A percentile compares a stretch with the other conserved stretches of the same genome.
These are phyloP conservation scores for Vigna radiata DNA, from an alignment of 306 rosid genomes.

Conservation along the genomic window DNA sequence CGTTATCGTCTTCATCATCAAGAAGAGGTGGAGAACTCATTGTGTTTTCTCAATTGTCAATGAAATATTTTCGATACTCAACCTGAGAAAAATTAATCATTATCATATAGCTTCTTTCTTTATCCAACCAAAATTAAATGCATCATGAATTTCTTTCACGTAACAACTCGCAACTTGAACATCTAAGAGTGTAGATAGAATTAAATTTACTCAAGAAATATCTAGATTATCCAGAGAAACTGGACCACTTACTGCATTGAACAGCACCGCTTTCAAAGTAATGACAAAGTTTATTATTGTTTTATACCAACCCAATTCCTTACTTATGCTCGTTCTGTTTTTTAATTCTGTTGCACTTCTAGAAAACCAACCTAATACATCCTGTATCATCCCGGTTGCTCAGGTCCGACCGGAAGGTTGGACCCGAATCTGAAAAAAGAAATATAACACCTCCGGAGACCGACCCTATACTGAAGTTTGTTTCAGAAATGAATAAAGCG, in stretches of 20 bases:
- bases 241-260: background rate
- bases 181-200: background rate
- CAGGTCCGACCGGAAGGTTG: too few species aligned
- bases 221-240: background rate
- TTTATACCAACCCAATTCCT: too few species aligned
- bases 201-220: background rate
- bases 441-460: too few species aligned
- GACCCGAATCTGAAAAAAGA: too few species aligned
- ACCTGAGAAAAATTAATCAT: background rate
- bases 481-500: too few species aligned
- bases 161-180: background rate
- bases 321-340: too few species aligned
- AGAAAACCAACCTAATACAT: too few species aligned
- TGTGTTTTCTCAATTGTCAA: constrained; percentile 1
- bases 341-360: too few species aligned
- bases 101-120: background rate
- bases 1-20: constrained; percentile 17
- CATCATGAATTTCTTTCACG: background rate
- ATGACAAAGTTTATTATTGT: too few species aligned
- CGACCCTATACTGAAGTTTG: too few species aligned
- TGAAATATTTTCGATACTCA: background rate
- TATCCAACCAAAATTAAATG: background rate
- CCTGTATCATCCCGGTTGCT: too few species aligned
- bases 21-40: constrained; percentile 8
- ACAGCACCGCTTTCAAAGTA: background rate